Percentiles rank a stretch among this genome's conserved stretches.
phyloP scores from a whole-genome alignment of 345 rosid species.

The Boechera divaricarpa region DNA sequence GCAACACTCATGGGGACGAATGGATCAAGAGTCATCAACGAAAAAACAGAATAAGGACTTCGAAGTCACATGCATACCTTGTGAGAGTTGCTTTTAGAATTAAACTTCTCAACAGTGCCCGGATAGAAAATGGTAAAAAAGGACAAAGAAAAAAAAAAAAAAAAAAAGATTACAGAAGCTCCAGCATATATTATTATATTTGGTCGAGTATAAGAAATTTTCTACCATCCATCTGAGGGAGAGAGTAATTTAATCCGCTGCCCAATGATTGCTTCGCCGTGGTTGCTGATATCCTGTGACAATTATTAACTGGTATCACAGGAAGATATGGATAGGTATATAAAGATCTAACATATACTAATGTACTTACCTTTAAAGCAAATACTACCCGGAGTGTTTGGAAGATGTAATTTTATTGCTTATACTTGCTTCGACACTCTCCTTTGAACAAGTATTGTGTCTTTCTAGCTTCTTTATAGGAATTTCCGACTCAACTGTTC shows the following conservation, averaged over 20 bases:
- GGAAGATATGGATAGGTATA: slow-evolving; percentile 5
- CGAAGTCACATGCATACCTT: slow-evolving; percentile 48
- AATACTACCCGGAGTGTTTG: slow-evolving; percentile 41
- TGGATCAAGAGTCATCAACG: background rate
- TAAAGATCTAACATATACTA: slow-evolving; percentile 15
- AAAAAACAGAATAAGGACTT: slow-evolving; percentile 7
- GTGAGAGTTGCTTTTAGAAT: slow-evolving; percentile 52
- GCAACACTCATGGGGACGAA: slow-evolving; percentile 3
- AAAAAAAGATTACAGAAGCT: slow-evolving; percentile 25
- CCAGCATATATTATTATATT: background rate
- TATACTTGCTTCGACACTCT: slow-evolving; percentile 44
- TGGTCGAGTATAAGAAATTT: slow-evolving; percentile 20
- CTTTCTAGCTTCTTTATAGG: slow-evolving; percentile 50
- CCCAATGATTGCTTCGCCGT: slow-evolving; percentile 46
- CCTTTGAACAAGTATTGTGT: slow-evolving; percentile 47
- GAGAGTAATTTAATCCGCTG: slow-evolving; percentile 58
- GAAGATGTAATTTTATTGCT: slow-evolving; percentile 46
- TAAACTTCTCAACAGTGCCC: slow-evolving; percentile 54
- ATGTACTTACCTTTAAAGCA: slow-evolving; percentile 49
- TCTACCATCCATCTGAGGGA: slow-evolving; percentile 56
- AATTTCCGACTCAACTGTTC: slow-evolving; percentile 48
- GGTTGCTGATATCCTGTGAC: slow-evolving; percentile 43
- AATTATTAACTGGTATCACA: slow-evolving; percentile 27
- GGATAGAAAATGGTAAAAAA: slow-evolving; percentile 50
- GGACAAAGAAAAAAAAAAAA: background rate